A percentile compares a stretch with the other conserved stretches of the same genome.
Evolutionary conservation across 169 alveolate genomes (phyloP).

Genomic region (Cryptosporidium viatorum): DNA sequence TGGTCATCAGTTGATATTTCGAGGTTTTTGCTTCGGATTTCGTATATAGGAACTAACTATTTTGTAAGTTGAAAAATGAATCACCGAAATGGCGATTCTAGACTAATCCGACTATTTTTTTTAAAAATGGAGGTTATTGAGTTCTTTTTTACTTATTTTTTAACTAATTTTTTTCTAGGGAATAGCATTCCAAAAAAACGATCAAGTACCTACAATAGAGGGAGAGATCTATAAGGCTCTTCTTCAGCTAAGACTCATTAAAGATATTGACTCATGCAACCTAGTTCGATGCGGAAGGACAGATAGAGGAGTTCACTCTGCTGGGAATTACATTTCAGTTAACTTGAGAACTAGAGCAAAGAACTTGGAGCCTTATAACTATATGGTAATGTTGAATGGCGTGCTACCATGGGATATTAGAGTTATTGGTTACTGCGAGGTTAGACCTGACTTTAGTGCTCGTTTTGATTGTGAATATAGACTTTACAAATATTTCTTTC

Average conservation of each 20-base stretch:
- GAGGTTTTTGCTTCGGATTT: slow-evolving; percentile 51
- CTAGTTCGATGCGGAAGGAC: slow-evolving; percentile 88
- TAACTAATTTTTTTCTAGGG: slow-evolving; percentile 47
- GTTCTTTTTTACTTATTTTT: background rate
- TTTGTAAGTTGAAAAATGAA: slow-evolving; percentile 48
- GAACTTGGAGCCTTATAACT: slow-evolving; percentile 77
- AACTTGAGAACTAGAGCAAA: slow-evolving; percentile 79
- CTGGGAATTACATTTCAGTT: slow-evolving; percentile 86
- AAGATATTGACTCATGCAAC: slow-evolving; percentile 48
- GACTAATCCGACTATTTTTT: background rate
- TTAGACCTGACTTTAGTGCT: slow-evolving; percentile 88
- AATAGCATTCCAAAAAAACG: slow-evolving; percentile 74
- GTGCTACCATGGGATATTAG: slow-evolving; percentile 88
- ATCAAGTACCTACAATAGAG: slow-evolving; percentile 63
- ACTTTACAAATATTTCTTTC: slow-evolving; percentile 88
- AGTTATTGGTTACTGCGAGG: slow-evolving; percentile 81
- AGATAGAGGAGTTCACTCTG: slow-evolving; percentile 92
- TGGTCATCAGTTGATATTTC: slow-evolving; percentile 61
- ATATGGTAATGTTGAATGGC: slow-evolving; percentile 82
- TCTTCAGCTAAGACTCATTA: slow-evolving; percentile 35
- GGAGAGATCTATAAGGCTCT: slow-evolving; percentile 70
- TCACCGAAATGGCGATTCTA: slow-evolving; percentile 1
- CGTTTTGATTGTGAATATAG: slow-evolving; percentile 89
- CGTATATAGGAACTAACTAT: slow-evolving; percentile 75
- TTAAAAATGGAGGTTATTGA: no score